Percentiles rank a stretch among this genome's conserved stretches.
phyloP scores from a whole-genome alignment of 768 basidiomycete species.

The Polyporus arcularius region DNA sequence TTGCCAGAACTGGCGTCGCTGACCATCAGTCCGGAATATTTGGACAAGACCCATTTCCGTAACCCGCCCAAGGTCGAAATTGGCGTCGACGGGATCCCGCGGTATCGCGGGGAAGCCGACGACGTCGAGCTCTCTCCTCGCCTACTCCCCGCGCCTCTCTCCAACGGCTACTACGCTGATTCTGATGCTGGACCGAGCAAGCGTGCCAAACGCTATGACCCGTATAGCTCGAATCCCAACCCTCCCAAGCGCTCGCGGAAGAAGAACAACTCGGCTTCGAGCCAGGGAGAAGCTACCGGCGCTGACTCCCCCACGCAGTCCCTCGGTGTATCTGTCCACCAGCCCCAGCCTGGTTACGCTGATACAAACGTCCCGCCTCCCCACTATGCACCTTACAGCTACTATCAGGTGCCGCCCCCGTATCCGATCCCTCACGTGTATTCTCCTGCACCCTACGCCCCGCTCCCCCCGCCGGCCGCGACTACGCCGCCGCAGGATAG shows the following conservation, averaged over 20 bases:
- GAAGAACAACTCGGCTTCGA: constrained; percentile 23
- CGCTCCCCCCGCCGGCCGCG: constrained; percentile 10
- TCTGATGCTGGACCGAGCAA: constrained; percentile 23
- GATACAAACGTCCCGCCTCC: constrained; percentile 3
- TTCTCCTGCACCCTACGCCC: constrained; percentile 18
- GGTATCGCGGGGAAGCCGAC: constrained; percentile 84
- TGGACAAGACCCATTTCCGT: constrained; percentile 89
- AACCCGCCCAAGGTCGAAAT: constrained; percentile 88
- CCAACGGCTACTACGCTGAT: constrained; percentile 23
- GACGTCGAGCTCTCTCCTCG: constrained; percentile 45
- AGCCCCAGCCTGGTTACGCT: constrained; percentile 15
- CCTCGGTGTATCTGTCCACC: constrained; percentile 12
- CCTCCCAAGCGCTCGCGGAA: constrained; percentile 26
- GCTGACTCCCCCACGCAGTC: constrained; percentile 14
- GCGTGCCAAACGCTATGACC: constrained; percentile 36
- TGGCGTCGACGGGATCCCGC: constrained; percentile 77
- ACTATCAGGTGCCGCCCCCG: constrained; percentile 17
- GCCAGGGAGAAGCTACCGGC: constrained; percentile 20
- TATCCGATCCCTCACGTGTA: constrained; percentile 17
- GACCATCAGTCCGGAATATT: constrained; percentile 84
- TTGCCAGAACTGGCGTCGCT: constrained; percentile 85
- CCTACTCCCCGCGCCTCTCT: constrained; percentile 28
- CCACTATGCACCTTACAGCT: constrained; percentile 21
- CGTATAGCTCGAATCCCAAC: constrained; percentile 24
- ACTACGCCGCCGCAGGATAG: constrained; percentile 17